Evolutionary conservation across 1,284 basidiomycete species (phyloP).

Genomic region (Trametes polyzona): DNA sequence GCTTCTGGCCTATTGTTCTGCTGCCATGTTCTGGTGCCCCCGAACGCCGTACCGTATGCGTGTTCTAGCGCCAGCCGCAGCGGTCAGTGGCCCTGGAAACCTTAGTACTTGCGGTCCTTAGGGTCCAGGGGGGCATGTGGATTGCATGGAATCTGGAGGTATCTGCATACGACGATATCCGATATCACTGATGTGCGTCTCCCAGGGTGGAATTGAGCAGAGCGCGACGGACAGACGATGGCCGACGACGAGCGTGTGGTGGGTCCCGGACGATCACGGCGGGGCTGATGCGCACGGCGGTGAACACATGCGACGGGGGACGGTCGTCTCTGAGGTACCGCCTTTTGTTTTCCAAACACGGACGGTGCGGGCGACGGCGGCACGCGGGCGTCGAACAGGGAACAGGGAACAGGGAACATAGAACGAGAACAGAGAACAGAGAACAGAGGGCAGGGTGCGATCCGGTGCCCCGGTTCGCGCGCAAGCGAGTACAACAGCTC

Average conservation of each 20-base stretch:
- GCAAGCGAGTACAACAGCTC: slow-evolving; percentile 26
- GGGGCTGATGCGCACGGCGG: slow-evolving; percentile 9
- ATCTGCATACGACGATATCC: neutral
- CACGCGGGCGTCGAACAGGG: neutral
- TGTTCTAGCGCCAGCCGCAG: neutral
- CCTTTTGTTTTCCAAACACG: slow-evolving; percentile 29
- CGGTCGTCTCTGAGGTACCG: slow-evolving; percentile 18
- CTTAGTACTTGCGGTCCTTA: neutral
- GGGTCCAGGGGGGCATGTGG: neutral
- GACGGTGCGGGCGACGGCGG: slow-evolving; percentile 4
- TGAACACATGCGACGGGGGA: slow-evolving; percentile 5
- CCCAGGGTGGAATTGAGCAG: neutral
- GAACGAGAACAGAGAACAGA: too few species aligned
- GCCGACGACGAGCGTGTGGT: neutral
- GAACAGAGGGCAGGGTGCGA: too few species aligned
- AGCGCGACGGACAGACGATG: neutral
- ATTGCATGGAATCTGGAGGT: neutral
- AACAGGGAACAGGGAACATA: too few species aligned
- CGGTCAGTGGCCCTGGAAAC: neutral
- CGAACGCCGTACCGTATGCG: too few species aligned
- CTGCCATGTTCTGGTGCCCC: slow-evolving; percentile 5
- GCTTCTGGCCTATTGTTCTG: slow-evolving; percentile 6
- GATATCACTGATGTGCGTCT: neutral
- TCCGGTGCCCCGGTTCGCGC: slow-evolving; percentile 8
- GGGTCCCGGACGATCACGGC: slow-evolving; percentile 2